phyloP scores from a whole-genome alignment of 768 basidiomycete genomes.

The Lactifluus piperatus region DNA sequence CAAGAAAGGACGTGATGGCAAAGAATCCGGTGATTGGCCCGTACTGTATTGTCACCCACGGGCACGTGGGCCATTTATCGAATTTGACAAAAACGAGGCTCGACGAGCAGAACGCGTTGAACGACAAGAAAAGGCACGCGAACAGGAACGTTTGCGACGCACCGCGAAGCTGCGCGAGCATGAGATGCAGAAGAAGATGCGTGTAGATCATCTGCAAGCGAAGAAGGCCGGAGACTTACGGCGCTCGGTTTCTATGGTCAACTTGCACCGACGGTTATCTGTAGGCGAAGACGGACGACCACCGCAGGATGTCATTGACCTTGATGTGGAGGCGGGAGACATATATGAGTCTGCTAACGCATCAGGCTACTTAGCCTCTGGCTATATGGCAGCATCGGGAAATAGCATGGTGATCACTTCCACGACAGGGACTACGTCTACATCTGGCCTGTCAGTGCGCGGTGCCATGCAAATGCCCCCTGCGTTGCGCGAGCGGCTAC shows the following conservation, averaged over 20 bases:
- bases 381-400: slow-evolving; percentile 86
- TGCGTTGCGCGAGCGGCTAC: slow-evolving; percentile 45
- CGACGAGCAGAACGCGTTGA: slow-evolving; percentile 33
- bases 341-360: slow-evolving; percentile 48
- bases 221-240: slow-evolving; percentile 50
- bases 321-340: slow-evolving; percentile 33
- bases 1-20: slow-evolving; percentile 42
- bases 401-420: slow-evolving; percentile 93
- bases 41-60: slow-evolving; percentile 69
- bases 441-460: slow-evolving; percentile 38
- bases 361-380: slow-evolving; percentile 61
- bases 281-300: slow-evolving; percentile 29
- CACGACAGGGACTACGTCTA: slow-evolving; percentile 78
- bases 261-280: slow-evolving; percentile 50
- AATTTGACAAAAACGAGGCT: slow-evolving; percentile 68
- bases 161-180: slow-evolving; percentile 24
- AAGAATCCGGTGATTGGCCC: slow-evolving; percentile 67
- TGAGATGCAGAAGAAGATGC: slow-evolving; percentile 23
- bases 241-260: slow-evolving; percentile 68
- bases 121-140: slow-evolving; percentile 36
- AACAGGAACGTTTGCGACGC: slow-evolving; percentile 29
- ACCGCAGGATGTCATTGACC: slow-evolving; percentile 35
- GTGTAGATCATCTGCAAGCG: slow-evolving; percentile 23
- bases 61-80: slow-evolving; percentile 64
- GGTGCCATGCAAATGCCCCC: slow-evolving; percentile 41